A percentile compares a stretch with the other conserved stretches of the same genome.
phyloP scores from a whole-genome alignment of 805 yeast species.

The Saturnispora quitensis region DNA sequence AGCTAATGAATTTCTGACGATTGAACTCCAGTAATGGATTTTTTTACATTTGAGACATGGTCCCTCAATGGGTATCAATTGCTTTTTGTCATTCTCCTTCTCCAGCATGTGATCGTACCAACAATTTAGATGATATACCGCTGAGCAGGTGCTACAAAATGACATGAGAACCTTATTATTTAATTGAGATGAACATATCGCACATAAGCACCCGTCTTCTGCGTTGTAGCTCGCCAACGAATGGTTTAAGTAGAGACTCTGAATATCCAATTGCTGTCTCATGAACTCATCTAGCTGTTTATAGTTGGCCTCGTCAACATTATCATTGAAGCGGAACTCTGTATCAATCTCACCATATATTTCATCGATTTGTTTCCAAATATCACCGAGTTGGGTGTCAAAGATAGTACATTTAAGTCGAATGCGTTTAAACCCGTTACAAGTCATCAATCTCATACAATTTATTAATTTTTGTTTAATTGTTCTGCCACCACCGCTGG shows the following conservation, averaged over 20 bases:
- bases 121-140: conserved; percentile 30
- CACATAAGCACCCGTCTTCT: conserved; percentile 8
- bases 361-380: conserved; percentile 28
- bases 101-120: conserved; percentile 19
- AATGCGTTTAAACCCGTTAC: conserved; percentile 37
- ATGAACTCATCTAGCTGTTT: conserved; percentile 20
- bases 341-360: conserved; percentile 19
- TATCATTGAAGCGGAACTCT: conserved; percentile 3
- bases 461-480: conserved; percentile 41
- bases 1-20: conserved; percentile 18
- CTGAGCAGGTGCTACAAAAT: conserved; percentile 18
- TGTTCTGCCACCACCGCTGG: conserved; percentile 28
- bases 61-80: conserved; percentile 22
- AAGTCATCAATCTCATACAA: conserved; percentile 33
- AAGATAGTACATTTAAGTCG: conserved; percentile 41
- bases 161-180: conserved; percentile 19
- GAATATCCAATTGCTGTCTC: conserved; percentile 8
- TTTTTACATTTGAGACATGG: conserved; percentile 19
- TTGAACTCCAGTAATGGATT: conserved; percentile 23
- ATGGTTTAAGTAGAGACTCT: conserved; percentile 12
- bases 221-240: conserved; percentile 12
- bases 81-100: conserved; percentile 4
- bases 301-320: conserved; percentile 22
- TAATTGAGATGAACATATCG: conserved; percentile 13
- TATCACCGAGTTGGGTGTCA: conserved; percentile 21